These are phyloP conservation scores for Pseudogymnoascus sp. DNA, from an alignment of 2,329 filamentous ascomycete genomes.

Conservation along the genomic window DNA sequence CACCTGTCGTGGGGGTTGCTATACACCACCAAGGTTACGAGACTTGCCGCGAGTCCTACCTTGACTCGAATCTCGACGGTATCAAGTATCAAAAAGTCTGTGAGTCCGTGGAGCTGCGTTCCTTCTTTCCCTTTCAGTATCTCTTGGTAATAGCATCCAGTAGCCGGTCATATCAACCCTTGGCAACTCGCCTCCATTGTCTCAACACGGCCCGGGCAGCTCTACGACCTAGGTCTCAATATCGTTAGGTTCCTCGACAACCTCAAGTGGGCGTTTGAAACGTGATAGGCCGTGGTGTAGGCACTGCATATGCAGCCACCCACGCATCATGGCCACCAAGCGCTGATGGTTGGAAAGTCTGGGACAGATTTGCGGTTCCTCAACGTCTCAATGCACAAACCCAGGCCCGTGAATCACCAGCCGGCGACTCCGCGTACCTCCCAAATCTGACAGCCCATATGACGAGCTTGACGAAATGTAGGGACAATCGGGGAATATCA, in stretches of 20 bases:
- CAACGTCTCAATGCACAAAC: not conserved
- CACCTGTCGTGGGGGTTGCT: not conserved
- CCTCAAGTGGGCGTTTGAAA: not conserved
- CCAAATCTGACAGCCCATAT: not conserved
- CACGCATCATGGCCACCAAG: conserved; percentile 5
- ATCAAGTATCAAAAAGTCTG: not conserved
- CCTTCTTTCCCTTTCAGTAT: not conserved
- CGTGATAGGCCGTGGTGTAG: not conserved
- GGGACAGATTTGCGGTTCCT: not conserved
- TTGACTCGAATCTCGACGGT: not conserved
- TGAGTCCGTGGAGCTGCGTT: not conserved
- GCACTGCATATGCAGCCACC: conserved; percentile 6
- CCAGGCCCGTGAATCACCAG: not conserved
- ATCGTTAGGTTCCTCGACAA: not conserved
- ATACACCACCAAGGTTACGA: not conserved
- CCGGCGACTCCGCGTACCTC: not conserved
- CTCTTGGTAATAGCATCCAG: conserved; percentile 4
- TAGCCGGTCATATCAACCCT: not conserved
- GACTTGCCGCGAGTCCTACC: not conserved
- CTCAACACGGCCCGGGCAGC: not conserved
- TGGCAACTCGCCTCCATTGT: not conserved
- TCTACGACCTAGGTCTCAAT: not conserved
- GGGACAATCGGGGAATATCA: not conserved
- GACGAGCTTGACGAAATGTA: not conserved
- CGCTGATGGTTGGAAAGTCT: not conserved